phyloP scores from a whole-genome alignment of 345 rosid species.

The Eucalyptus tenuipes region DNA sequence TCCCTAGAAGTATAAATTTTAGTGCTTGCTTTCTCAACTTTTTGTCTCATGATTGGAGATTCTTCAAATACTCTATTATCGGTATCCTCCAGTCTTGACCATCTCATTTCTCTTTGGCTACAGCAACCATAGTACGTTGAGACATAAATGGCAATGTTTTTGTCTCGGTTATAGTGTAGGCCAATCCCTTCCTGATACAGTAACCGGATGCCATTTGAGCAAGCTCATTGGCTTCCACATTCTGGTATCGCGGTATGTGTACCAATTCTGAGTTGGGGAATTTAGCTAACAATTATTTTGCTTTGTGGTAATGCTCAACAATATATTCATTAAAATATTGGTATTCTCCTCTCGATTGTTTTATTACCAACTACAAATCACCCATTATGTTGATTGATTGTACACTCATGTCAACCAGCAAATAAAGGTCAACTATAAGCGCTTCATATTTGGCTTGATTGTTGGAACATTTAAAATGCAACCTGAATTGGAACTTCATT shows the following conservation, averaged over 20 bases:
- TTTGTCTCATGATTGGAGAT: not conserved
- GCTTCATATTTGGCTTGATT: not conserved
- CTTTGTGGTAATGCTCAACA: not conserved
- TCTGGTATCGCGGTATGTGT: not conserved
- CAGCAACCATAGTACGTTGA: not conserved
- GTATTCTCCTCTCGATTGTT: not conserved
- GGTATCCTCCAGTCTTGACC: not conserved
- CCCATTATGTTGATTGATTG: not conserved
- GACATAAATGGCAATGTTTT: not conserved
- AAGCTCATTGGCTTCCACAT: not conserved
- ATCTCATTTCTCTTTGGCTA: not conserved
- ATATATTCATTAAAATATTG: no score
- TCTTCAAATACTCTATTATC: no score
- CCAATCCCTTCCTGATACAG: not conserved
- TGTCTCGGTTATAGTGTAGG: not conserved
- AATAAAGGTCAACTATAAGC: not conserved
- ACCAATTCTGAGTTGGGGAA: not conserved
- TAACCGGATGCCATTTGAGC: not conserved
- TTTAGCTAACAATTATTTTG: not conserved
- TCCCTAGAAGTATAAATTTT: not conserved
- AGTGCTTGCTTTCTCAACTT: not conserved
- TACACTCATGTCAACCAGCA: no score
- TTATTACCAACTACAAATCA: not conserved
- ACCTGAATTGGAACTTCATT: not conserved
- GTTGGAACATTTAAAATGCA: not conserved